Evolutionary conservation across 805 yeast species (phyloP), one percentile per base, ranked within the genome.

Genomic region (Hanseniaspora thailandica): DNA sequence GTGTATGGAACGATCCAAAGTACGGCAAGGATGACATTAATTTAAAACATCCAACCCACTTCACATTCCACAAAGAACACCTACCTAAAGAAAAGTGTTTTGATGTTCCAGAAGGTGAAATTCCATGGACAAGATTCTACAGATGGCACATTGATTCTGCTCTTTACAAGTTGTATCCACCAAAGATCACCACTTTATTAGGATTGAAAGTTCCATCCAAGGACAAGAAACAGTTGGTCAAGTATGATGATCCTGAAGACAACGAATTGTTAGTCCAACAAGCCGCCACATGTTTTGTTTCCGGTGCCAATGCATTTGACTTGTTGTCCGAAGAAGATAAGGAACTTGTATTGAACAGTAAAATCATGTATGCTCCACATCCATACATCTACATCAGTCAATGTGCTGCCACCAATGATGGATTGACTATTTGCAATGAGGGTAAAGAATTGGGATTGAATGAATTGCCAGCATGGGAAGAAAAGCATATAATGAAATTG

Each of bases 131-230:
- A 2, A 75, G 94, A 61, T 87, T 81, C 66, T 87, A 86, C 76
- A 77, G 96, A 69, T 87, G 96, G 96, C 96, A 87, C 69, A 86
- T 87, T 58, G 96, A 87, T 67, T 82, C 93, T 35, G 96, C 96
- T 4, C 74, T 87, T 39, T 87, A 87, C 62, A 95, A 78, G 35
- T 74, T 86, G 60, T 78, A 89, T 15, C 95, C 96, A 28, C 96
- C 96, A 30, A 77, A 83, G 59, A 84, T 82, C 35, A 87, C 96
- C 13, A 86, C 95, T 1, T 73, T 87, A 57, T 72, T 87, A 50
- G 96, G 95, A 3, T 79, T 87, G 57, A 76, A 81, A 62, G 90
- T 85, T 15, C 95, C 95, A 6, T 78, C 82, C 20, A 70, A 76
- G 19, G 69, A 74, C n/a, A 80, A 77, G 58, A 79, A 74, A 56